A percentile compares a stretch with the other conserved stretches of the same genome.
phyloP scores from a whole-genome alignment of 208 protist species.

The Trypanosoma brucei region DNA sequence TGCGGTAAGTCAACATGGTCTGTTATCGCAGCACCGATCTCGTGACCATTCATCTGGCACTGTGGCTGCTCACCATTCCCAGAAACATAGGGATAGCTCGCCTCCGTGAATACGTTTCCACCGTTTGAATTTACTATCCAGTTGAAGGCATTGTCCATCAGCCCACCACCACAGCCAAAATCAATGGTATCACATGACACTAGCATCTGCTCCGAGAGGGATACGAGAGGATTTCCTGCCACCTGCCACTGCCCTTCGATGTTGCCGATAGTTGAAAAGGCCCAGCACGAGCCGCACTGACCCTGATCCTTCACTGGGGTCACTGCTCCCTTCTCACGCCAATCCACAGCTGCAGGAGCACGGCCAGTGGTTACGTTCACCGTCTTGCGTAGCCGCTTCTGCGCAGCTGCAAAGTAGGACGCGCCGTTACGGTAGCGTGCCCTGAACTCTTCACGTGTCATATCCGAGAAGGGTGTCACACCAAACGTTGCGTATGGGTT shows the following conservation, averaged over 20 bases:
- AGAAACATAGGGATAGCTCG: conserved; percentile 85
- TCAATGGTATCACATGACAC: conserved; percentile 5
- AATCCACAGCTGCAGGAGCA: background rate
- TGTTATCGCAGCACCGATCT: conserved; percentile 61
- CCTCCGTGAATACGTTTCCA: conserved; percentile 5
- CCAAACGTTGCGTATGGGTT: conserved; percentile 6
- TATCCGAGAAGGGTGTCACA: conserved; percentile 4
- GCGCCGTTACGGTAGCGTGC: conserved; percentile 1
- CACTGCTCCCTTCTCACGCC: conserved; percentile 4
- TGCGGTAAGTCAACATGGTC: conserved; percentile 16
- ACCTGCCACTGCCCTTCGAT: conserved; percentile 4
- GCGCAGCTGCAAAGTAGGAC: background rate
- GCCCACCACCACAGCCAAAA: background rate
- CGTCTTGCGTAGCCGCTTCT: background rate
- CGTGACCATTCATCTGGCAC: conserved; percentile 36
- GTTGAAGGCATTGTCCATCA: background rate
- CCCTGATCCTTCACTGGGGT: conserved; percentile 6
- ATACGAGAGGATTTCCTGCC: background rate
- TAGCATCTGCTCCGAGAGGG: conserved; percentile 5
- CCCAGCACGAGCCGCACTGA: background rate
- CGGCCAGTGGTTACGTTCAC: background rate
- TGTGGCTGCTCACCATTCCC: conserved; percentile 25
- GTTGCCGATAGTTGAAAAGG: conserved; percentile 4
- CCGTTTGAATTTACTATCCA: background rate
- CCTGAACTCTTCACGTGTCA: conserved; percentile 5